Percentiles rank a stretch among this genome's conserved stretches.
phyloP scores from a whole-genome alignment of 2,329 filamentous ascomycete species.

The Massarina eburnea region DNA sequence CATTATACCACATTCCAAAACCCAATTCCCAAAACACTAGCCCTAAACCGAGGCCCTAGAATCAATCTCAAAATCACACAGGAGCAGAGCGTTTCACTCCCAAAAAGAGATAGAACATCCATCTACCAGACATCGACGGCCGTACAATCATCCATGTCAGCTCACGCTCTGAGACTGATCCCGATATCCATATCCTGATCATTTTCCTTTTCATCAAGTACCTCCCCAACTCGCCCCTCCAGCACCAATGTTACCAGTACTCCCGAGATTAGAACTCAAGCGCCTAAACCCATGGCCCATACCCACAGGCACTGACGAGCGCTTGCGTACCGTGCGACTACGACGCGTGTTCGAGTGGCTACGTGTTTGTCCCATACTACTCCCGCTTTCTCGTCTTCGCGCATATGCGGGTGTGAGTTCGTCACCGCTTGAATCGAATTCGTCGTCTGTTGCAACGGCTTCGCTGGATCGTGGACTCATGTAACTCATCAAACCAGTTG shows the following conservation, averaged over 20 bases:
- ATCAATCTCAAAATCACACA: neutral
- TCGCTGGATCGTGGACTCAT: slow-evolving; percentile 33
- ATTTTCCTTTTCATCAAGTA: slow-evolving; percentile 13
- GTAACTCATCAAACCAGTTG: slow-evolving; percentile 37
- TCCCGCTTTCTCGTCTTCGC: slow-evolving; percentile 14
- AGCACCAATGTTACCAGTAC: slow-evolving; percentile 34
- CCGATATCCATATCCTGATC: too few relatives aligned
- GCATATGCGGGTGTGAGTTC: neutral
- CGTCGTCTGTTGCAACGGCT: slow-evolving; percentile 26
- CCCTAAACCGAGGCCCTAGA: neutral
- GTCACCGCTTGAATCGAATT: slow-evolving; percentile 12
- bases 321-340: slow-evolving; percentile 37
- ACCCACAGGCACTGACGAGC: slow-evolving; percentile 48
- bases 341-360: slow-evolving; percentile 37
- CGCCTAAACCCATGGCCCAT: slow-evolving; percentile 49
- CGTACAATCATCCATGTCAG: too few relatives aligned
- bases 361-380: slow-evolving; percentile 14
- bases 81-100: neutral
- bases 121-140: too few relatives aligned
- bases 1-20: neutral
- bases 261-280: slow-evolving; percentile 50
- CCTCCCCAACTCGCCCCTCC: slow-evolving; percentile 40
- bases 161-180: too few relatives aligned
- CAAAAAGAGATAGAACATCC: too few relatives aligned
- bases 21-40: neutral